Conservation (phyloP, 768 basidiomycete species). For the Termitomyces sp. region DNA sequence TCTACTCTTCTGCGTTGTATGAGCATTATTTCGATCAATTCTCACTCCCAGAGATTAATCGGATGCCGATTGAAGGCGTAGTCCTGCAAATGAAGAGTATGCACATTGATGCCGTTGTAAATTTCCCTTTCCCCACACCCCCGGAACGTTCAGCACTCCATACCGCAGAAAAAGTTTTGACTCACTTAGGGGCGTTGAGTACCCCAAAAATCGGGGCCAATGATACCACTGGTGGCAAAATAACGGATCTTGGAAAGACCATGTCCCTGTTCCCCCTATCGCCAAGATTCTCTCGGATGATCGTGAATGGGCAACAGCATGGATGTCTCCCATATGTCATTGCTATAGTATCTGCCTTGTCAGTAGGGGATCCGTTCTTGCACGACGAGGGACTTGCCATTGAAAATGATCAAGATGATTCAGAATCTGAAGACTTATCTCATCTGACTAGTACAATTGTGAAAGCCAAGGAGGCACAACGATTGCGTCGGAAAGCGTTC, state of each 20-base stretch:
- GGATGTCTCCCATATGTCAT: constrained; percentile 83
- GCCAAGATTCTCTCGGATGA: constrained; percentile 94
- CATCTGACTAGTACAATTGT: constrained; percentile 45
- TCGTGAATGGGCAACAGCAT: constrained; percentile 89
- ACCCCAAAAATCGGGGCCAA: constrained; percentile 20
- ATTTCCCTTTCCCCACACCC: constrained; percentile 98
- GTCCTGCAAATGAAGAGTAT: constrained; percentile 99
- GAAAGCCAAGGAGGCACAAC: constrained; percentile 54
- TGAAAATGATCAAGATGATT: constrained; percentile 31
- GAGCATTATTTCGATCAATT: constrained; percentile 91
- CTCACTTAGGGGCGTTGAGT: constrained; percentile 79
- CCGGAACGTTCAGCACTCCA: constrained; percentile 74
- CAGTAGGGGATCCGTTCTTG: constrained; percentile 95
- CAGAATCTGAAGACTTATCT: constrained; percentile 34
- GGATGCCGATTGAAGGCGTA: constrained; percentile 95
- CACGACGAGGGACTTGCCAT: constrained; percentile 68
- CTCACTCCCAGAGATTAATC: constrained; percentile 86
- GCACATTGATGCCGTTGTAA: constrained; percentile 94
- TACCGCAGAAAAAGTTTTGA: constrained; percentile 80
- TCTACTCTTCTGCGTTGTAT: constrained; percentile 93
- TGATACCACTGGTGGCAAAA: constrained; percentile 42
- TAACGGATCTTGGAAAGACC: constrained; percentile 85
- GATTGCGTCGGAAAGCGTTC: constrained; percentile 68
- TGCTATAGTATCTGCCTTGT: constrained; percentile 84
- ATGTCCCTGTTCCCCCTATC: constrained; percentile 95